Conservation (phyloP, 1,284 basidiomycete genomes). For the Malassezia nana region DNA sequence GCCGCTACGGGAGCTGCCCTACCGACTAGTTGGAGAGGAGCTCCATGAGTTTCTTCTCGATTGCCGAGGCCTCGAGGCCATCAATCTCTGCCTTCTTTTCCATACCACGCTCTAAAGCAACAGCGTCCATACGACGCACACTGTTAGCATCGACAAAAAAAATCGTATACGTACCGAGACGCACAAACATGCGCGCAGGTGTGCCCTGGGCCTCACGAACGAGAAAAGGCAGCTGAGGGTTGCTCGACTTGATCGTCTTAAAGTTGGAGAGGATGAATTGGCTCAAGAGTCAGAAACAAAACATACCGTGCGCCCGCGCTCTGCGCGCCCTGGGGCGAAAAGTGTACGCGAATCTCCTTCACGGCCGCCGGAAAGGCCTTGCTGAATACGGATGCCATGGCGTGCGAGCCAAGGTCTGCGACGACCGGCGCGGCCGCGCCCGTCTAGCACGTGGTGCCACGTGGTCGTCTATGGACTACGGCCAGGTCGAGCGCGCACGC, state of each 20-base stretch:
- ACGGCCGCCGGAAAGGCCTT: conserved; percentile 36
- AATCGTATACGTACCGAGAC: conserved; percentile 38
- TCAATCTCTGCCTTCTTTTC: conserved; percentile 43
- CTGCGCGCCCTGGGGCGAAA: conserved; percentile 41
- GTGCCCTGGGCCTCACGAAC: conserved; percentile 41
- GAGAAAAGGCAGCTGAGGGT: conserved; percentile 44
- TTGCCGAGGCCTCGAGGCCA: conserved; percentile 35
- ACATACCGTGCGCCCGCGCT: conserved; percentile 44
- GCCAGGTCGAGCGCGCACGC: conserved; percentile 2
- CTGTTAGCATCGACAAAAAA: background rate
- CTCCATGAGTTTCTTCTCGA: conserved; percentile 41
- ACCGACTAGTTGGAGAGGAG: conserved; percentile 17
- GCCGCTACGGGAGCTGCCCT: too few relatives aligned
- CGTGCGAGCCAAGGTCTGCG: conserved; percentile 5
- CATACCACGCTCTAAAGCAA: conserved; percentile 34
- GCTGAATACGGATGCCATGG: conserved; percentile 37
- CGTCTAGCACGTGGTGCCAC: conserved; percentile 1
- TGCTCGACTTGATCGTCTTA: conserved; percentile 40
- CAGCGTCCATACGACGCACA: background rate
- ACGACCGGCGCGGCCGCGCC: background rate
- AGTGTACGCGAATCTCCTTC: conserved; percentile 45
- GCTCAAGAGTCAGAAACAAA: conserved; percentile 14
- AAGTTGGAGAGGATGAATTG: conserved; percentile 44
- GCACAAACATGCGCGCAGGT: conserved; percentile 41
- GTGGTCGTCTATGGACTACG: background rate